Base-by-base conservation (phyloP, 208 protist genomes). In the Trypanosoma grayi region DNA sequence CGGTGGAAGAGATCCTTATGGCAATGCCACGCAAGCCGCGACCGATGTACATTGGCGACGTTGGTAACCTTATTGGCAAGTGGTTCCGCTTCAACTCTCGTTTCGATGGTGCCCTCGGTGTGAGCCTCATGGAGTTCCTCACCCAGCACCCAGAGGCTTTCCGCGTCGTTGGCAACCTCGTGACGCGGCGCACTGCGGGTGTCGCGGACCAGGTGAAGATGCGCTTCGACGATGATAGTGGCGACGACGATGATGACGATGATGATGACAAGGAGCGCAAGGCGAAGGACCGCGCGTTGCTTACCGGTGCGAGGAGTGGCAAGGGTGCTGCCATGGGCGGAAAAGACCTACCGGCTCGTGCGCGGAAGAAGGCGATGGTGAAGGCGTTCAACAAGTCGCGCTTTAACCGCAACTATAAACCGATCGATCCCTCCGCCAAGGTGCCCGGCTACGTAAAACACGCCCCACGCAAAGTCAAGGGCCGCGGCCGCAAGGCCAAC, bases 391-490 rank as follows among this genome's bases (percentile, higher is more conserved):
- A 95, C 55, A 70, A 77, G 50, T 57, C 55, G 24, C 77, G 85
- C 45, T 90, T 82, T 61, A 89, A 95, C 67, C 76, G 80, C 28
- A 95, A 95, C 74, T 87, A 93, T 71, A 91, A 93, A 70, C 70
- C 73, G 25, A 55, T 87, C 33, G 83, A 92, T 66, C 67, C 83
- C 5, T 79, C 76, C 8, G 85, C 83, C 37, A 72, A 78, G 54
- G 89, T 95, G 69, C 85, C 85, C 1, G 89, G 89, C 8, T 95
- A 93, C 62, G 52, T 89, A 24, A 91, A 92, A 61, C 89, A 71
- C 30, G 77, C 53, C 0, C 79, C 76, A 18, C 85, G 83, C 18
- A 79, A 77, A 46, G 77, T 93, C 39, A 95, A 91, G 69, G 89
- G 89, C 0, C 72, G 89, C 22, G 89, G 89, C 22, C 79, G 77